Percentiles rank a stretch among this genome's conserved stretches.
Conservation (phyloP, 441 rosid species). For the Syzygium malaccense region DNA sequence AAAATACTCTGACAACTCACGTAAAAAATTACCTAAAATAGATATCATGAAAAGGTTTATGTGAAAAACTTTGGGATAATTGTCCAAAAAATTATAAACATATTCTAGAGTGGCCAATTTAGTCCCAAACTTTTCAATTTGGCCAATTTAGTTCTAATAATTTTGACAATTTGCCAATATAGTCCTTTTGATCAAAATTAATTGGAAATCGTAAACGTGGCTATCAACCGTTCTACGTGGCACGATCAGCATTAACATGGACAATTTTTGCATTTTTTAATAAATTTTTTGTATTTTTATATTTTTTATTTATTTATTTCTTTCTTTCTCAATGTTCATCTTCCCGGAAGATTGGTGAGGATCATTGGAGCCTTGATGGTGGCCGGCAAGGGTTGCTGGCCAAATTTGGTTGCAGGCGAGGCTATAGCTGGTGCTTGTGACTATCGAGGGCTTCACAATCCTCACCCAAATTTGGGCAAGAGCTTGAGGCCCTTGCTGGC, state of each 20-base stretch:
- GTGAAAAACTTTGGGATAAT: neutral
- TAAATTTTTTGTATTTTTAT: neutral
- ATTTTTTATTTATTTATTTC: neutral
- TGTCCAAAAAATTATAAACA: neutral
- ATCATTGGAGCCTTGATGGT: too few relatives aligned
- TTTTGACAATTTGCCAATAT: neutral
- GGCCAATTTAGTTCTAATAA: neutral
- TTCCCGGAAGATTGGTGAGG: accelerated
- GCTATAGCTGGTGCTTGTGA: accelerated
- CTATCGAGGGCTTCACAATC: neutral
- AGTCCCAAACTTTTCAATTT: accelerated
- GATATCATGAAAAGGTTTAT: neutral
- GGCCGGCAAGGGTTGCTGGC: neutral
- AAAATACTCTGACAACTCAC: neutral
- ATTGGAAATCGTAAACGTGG: accelerated
- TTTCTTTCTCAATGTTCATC: neutral
- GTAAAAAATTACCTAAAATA: neutral
- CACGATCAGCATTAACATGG: accelerated
- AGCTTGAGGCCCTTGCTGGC: too few relatives aligned
- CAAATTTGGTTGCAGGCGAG: neutral
- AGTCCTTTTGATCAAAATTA: neutral
- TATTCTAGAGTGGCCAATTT: neutral
- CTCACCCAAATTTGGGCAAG: neutral
- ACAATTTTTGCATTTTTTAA: neutral
- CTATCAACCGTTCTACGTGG: accelerated